phyloP scores from a whole-genome alignment of 257 asterid species.

The Buddleja alternifolia region DNA sequence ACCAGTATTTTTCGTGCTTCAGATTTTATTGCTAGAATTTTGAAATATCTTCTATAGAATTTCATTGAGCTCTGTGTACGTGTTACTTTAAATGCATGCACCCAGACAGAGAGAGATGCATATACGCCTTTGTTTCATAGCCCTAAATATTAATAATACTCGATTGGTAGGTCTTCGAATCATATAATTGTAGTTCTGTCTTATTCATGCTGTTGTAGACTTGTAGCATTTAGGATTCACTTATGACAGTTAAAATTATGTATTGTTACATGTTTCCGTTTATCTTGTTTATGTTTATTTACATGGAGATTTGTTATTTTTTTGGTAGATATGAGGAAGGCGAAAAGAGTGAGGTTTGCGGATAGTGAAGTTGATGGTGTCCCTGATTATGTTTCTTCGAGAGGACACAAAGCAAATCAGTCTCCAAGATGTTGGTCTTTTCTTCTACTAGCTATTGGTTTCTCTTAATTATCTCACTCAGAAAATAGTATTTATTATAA shows the following conservation, averaged over 20 bases:
- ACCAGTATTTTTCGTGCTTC: no score
- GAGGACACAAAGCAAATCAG: conserved; percentile 36
- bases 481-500: conserved; percentile 14
- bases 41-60: no score
- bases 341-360: conserved; percentile 55
- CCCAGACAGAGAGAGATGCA: no score
- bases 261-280: conserved; percentile 11
- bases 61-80: no score
- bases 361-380: conserved; percentile 38
- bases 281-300: neutral
- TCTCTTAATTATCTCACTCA: conserved; percentile 13
- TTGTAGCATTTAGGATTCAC: no score
- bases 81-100: no score
- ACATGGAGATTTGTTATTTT: conserved; percentile 2
- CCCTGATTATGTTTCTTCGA: conserved; percentile 34
- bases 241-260: conserved; percentile 6
- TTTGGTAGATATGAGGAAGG: conserved; percentile 46
- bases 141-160: no score
- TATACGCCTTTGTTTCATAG: no score
- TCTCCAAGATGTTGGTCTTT: conserved; percentile 43
- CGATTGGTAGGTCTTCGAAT: no score
- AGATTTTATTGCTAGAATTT: no score
- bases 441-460: conserved; percentile 24
- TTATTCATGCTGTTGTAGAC: no score
- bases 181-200: no score